Evolutionary conservation across 805 yeast species (phyloP), one percentile per base, ranked within the genome.

Genomic region (Saccharomycopsis vini): DNA sequence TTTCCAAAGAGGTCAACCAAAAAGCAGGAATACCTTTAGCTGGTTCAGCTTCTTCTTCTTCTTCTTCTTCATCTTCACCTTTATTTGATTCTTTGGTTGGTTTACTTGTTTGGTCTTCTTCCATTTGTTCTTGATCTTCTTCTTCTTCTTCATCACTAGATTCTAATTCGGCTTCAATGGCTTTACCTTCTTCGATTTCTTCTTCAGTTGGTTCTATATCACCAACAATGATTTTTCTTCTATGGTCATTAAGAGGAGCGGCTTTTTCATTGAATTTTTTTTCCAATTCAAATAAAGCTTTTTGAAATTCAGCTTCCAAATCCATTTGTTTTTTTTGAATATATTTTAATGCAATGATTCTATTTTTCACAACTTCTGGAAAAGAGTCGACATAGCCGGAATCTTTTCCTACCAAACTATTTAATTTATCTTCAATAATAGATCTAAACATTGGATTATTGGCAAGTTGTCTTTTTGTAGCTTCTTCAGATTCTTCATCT

Each of bases 1-100:
- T 92, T 62, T 83, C 90, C 63, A 92, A 69, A 4, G 97, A 95
- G 16, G 97, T 92, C 56, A 90, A 72, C 98, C 98, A 92, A 71
- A 92, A 92, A 39, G 83, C 79, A 46, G 98, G 97, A 53, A 92
- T 76, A 51, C 98, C 98, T 50, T 69, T 70, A 40, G 69, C 64
- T 18, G 62, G 68, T 24, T 62, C 69, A 26, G 63, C 73, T n/a
- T 63, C 72, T 15, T 64, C 73, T 3, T 62, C 73, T 9, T 63
- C 72, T 1, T 62, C 71, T 3, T 62, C 69, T 16, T 64, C 72
- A 21, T 60, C 67, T 16, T 62, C 66, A 7, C 60, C 67, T 3
- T 63, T 71, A 9, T 62, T 66, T 15, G 63, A 67, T 10, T 62
- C 70, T 9, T 64, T 70, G 29, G 49, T 52, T 23, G 51, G 56